Conservation (phyloP, 2,329 filamentous ascomycete species). For the Sphaerulina populicola region DNA sequence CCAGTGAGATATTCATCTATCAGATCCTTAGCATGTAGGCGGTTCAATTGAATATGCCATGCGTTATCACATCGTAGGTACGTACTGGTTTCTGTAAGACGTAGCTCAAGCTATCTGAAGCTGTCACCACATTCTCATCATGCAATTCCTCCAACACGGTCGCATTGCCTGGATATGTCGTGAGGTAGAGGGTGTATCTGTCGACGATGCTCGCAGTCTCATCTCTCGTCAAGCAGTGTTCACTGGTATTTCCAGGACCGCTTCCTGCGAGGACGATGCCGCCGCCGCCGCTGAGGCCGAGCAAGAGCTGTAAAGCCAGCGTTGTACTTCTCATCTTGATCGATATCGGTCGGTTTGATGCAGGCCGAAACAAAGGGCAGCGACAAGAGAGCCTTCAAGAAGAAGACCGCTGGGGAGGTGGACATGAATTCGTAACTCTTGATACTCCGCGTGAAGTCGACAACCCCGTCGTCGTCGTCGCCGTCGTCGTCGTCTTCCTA, state of each 20-base stretch:
- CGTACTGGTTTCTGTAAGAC: constrained; percentile 11
- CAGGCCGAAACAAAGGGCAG: constrained; percentile 12
- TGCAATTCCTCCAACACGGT: constrained; percentile 1
- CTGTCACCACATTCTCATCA: constrained; percentile 8
- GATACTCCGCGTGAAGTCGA: not conserved
- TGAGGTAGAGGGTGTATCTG: constrained; percentile 6
- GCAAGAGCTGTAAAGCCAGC: constrained; percentile 8
- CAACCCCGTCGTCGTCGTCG: no score
- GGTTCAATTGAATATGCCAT: not conserved
- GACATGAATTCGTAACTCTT: not conserved
- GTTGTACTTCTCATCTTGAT: not conserved
- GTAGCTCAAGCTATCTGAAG: constrained; percentile 11
- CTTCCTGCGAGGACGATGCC: constrained; percentile 5
- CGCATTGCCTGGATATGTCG: constrained; percentile 5
- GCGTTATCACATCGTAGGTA: not conserved
- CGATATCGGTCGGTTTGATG: not conserved
- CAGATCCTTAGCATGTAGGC: not conserved
- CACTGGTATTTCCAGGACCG: constrained; percentile 2
- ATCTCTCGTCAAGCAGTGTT: constrained; percentile 3
- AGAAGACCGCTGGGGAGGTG: constrained; percentile 10
- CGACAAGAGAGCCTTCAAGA: constrained; percentile 9
- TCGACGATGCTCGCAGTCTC: constrained; percentile 6
- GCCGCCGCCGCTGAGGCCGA: constrained; percentile 1
- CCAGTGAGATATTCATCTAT: constrained; percentile 15
- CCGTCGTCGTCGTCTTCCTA: no score